A percentile compares a stretch with the other conserved stretches of the same genome.
Evolutionary conservation across 2,329 filamentous ascomycete species (phyloP).

Genomic region (Ceratocystis destructans): DNA sequence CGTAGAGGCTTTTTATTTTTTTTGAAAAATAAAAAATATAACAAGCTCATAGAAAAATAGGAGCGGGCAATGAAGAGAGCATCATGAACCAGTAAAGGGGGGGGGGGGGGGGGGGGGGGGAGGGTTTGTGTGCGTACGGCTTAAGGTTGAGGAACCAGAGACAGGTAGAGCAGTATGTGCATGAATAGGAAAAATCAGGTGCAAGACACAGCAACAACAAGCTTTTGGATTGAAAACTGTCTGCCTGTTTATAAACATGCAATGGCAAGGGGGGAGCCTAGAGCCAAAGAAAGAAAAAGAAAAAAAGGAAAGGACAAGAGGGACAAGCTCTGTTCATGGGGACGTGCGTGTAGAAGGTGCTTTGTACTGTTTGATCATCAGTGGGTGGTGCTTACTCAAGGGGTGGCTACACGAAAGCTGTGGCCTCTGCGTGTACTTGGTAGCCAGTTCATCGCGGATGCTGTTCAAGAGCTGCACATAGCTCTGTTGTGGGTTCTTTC

Average conservation of each 20-base stretch:
- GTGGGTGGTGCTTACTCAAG: conserved; percentile 51
- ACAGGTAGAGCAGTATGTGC: neutral
- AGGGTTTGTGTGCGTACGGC: neutral
- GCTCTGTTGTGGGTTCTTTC: conserved; percentile 95
- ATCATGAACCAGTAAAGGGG: neutral
- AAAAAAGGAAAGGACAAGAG: neutral
- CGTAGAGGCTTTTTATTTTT: conserved; percentile 11
- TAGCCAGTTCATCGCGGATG: conserved; percentile 80
- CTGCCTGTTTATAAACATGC: neutral
- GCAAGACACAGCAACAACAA: neutral
- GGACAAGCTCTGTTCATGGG: neutral
- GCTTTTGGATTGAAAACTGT: neutral
- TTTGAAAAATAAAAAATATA: too few relatives aligned
- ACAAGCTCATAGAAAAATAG: neutral
- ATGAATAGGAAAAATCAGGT: neutral
- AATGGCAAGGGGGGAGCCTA: neutral
- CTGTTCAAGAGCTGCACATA: conserved; percentile 95
- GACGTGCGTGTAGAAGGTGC: conserved; percentile 11
- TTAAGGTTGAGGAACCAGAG: neutral
- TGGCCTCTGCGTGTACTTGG: conserved; percentile 85
- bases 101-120: neutral
- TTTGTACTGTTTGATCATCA: conserved; percentile 17
- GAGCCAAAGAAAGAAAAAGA: neutral
- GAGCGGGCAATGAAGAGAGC: neutral
- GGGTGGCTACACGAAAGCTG: conserved; percentile 96